phyloP scores from a whole-genome alignment of 495 filamentous ascomycete genomes.

The Podospora pseudocomata region DNA sequence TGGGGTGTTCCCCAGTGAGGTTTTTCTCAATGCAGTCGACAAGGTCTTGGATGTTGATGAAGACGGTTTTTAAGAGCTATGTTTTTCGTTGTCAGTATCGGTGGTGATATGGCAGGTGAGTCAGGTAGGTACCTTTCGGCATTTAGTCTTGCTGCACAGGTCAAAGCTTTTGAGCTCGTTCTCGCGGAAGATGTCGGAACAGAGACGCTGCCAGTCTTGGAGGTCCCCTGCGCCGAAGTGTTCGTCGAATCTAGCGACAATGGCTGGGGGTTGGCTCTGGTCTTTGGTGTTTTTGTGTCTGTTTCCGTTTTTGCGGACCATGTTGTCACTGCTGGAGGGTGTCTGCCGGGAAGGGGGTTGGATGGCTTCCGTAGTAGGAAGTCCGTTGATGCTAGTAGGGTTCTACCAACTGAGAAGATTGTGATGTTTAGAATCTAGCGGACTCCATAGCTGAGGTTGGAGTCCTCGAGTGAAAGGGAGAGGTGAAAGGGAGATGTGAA shows the following conservation, averaged over 20 bases:
- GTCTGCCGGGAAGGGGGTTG: not conserved
- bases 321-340: not conserved
- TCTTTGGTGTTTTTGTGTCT: not conserved
- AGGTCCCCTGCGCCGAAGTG: conserved; percentile 36
- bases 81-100: not conserved
- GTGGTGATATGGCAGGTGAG: too few species aligned
- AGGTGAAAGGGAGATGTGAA: too few species aligned
- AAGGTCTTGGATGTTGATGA: conserved; percentile 42
- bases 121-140: conserved; percentile 30
- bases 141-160: conserved; percentile 35
- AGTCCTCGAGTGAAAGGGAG: not conserved
- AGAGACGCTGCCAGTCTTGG: conserved; percentile 36
- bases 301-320: not conserved
- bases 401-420: not conserved
- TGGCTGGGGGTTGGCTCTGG: too few species aligned
- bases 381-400: not conserved
- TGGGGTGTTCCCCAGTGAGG: not conserved
- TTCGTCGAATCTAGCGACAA: conserved; percentile 20
- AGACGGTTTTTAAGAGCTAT: conserved; percentile 30
- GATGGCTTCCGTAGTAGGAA: not conserved
- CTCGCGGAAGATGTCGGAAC: conserved; percentile 24
- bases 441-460: not conserved
- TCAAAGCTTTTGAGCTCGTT: conserved; percentile 21
- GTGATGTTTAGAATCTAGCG: not conserved
- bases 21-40: conserved; percentile 20